Percentiles rank a stretch among this genome's conserved stretches.
phyloP scores from a whole-genome alignment of 108 stramenopile genomes.

The Asterionellopsis glacialis region DNA sequence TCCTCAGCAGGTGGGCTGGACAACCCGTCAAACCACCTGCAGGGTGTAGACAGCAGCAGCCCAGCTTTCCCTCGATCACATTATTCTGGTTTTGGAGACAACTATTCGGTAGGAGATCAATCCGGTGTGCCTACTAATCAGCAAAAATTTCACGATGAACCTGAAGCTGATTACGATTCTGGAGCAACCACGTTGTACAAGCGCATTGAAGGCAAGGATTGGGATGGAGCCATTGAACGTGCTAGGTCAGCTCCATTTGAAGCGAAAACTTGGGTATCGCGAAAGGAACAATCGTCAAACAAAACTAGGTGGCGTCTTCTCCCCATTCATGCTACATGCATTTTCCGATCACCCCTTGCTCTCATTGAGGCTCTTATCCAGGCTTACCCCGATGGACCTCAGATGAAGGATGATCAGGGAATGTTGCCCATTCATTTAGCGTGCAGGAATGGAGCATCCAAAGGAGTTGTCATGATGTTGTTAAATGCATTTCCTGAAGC shows the following conservation, averaged over 20 bases:
- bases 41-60: background rate
- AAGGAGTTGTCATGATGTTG: conserved; percentile 76
- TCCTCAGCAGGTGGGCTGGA: conserved; percentile 12
- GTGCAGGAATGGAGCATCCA: conserved; percentile 80
- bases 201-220: conserved; percentile 76
- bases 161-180: conserved; percentile 77
- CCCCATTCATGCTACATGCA: conserved; percentile 77
- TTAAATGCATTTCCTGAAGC: conserved; percentile 67
- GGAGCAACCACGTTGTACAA: conserved; percentile 74
- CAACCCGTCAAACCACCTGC: conserved; percentile 15
- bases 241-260: conserved; percentile 57
- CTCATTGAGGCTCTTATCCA: conserved; percentile 75
- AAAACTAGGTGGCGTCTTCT: conserved; percentile 72
- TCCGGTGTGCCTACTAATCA: conserved; percentile 3
- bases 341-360: conserved; percentile 68
- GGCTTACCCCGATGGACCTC: conserved; percentile 62
- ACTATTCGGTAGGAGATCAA: conserved; percentile 25
- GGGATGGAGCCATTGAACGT: conserved; percentile 73
- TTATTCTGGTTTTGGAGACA: conserved; percentile 41
- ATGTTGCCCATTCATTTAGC: conserved; percentile 87
- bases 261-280: conserved; percentile 75
- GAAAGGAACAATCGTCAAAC: conserved; percentile 49
- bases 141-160: conserved; percentile 22
- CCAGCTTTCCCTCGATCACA: background rate
- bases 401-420: conserved; percentile 87